Evolutionary conservation across 805 yeast species (phyloP).

Genomic region (Yarrowia deformans): DNA sequence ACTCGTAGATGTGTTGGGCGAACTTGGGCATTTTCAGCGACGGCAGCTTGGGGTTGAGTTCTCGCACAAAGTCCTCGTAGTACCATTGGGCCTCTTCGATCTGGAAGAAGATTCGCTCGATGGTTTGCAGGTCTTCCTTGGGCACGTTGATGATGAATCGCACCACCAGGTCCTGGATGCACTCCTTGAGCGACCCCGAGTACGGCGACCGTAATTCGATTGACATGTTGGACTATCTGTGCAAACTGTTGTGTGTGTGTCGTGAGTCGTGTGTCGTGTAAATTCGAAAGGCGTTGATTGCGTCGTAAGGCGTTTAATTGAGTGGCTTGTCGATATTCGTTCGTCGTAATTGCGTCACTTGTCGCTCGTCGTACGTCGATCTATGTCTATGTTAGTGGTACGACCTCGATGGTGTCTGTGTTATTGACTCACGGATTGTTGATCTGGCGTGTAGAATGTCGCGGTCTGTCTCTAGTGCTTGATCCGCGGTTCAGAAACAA

Average conservation of each 20-base stretch:
- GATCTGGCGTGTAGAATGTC: neutral
- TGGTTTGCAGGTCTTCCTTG: constrained; percentile 81
- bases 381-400: neutral
- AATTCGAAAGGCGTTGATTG: no score
- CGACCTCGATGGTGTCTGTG: neutral
- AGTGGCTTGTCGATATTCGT: no score
- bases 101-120: constrained; percentile 85
- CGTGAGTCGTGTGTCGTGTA: neutral
- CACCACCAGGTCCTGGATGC: constrained; percentile 71
- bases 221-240: constrained; percentile 5
- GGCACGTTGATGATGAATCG: constrained; percentile 93
- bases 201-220: constrained; percentile 28
- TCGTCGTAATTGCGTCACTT: neutral
- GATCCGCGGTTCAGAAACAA: neutral
- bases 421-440: neutral
- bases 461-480: neutral
- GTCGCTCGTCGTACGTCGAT: no score
- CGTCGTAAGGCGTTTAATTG: neutral
- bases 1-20: constrained; percentile 78
- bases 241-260: neutral
- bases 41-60: constrained; percentile 77
- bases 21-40: constrained; percentile 77
- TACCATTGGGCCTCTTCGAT: constrained; percentile 99
- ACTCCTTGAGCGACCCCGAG: constrained; percentile 44
- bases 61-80: constrained; percentile 82